Evolutionary conservation across 176 grass and related monocot genomes (phyloP).

Genomic region (Calamus simplicifolius): DNA sequence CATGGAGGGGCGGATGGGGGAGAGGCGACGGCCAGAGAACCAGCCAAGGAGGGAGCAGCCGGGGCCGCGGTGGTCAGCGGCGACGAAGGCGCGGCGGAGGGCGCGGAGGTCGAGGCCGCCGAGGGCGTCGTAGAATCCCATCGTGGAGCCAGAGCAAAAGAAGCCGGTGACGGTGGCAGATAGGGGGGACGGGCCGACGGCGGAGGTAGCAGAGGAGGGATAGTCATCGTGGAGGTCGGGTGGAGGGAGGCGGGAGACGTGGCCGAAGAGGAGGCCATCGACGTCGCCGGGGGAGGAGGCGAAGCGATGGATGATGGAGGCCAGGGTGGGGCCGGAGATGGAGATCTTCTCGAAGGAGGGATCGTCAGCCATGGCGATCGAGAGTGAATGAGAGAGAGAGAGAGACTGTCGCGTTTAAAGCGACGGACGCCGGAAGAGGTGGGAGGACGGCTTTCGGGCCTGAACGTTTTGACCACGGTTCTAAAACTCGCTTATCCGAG

Average conservation of each 20-base stretch:
- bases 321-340: slow-evolving; percentile 53
- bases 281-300: slow-evolving; percentile 27
- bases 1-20: slow-evolving; percentile 48
- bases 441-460: no score
- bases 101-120: slow-evolving; percentile 22
- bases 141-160: slow-evolving; percentile 27
- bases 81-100: background rate
- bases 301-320: slow-evolving; percentile 54
- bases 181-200: slow-evolving; percentile 14
- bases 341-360: slow-evolving; percentile 26
- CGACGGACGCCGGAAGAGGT: no score
- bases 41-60: slow-evolving; percentile 28
- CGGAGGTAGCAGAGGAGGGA: slow-evolving; percentile 1
- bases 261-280: slow-evolving; percentile 55
- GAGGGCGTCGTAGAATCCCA: slow-evolving; percentile 34
- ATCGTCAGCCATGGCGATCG: no score
- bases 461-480: no score
- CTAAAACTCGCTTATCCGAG: no score
- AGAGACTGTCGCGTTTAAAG: no score
- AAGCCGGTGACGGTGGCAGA: slow-evolving; percentile 36
- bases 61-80: background rate
- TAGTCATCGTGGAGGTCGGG: slow-evolving; percentile 32
- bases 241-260: slow-evolving; percentile 20
- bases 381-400: no score
- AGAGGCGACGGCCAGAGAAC: slow-evolving; percentile 57